Conservation (phyloP, 1,284 basidiomycete species). For the Xerocomus cyaneibrunnescens region DNA sequence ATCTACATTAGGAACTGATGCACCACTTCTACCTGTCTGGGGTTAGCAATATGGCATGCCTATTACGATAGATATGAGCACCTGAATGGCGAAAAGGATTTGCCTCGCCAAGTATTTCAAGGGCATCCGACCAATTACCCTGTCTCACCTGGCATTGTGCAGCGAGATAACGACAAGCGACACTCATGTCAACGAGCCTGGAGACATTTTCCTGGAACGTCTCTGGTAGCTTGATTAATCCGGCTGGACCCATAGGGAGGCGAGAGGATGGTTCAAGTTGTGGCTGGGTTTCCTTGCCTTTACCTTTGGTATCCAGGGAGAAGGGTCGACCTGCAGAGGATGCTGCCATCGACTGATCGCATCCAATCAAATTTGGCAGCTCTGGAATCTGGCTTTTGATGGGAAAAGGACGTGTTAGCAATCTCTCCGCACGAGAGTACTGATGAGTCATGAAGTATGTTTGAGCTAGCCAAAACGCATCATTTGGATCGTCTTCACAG, state of each 20-base stretch:
- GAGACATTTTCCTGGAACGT: conserved; percentile 64
- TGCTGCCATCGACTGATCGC: conserved; percentile 30
- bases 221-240: conserved; percentile 63
- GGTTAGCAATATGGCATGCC: not conserved
- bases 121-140: conserved; percentile 91
- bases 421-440: conserved; percentile 89
- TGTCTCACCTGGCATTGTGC: conserved; percentile 92
- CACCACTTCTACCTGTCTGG: conserved; percentile 54
- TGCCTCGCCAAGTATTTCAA: conserved; percentile 90
- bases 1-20: conserved; percentile 72
- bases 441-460: conserved; percentile 95
- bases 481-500: conserved; percentile 80
- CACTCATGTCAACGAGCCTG: conserved; percentile 84
- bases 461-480: conserved; percentile 99
- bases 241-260: conserved; percentile 66
- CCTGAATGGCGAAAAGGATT: conserved; percentile 82
- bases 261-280: conserved; percentile 45
- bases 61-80: conserved; percentile 20
- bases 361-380: conserved; percentile 44
- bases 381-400: conserved; percentile 45
- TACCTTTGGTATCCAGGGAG: conserved; percentile 48
- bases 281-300: conserved; percentile 55
- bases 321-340: conserved; percentile 27
- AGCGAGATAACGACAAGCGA: conserved; percentile 91
- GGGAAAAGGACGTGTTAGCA: conserved; percentile 82